These are phyloP conservation scores for Ascochyta pisi DNA, from an alignment of 2,329 filamentous ascomycete genomes.

Conservation along the genomic window DNA sequence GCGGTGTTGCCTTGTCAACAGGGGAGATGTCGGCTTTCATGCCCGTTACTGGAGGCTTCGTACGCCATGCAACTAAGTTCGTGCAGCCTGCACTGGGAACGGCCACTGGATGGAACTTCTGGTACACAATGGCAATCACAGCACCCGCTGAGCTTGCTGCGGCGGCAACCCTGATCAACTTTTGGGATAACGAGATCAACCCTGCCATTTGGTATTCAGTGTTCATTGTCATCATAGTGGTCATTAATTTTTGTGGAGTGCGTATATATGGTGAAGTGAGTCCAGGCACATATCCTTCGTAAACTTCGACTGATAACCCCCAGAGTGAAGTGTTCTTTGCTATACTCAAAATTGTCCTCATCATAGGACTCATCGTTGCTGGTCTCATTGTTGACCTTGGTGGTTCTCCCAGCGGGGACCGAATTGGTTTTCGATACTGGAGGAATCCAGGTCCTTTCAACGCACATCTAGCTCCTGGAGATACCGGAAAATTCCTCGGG, in stretches of 20 bases:
- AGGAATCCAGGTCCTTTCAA: conserved; percentile 61
- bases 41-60: conserved; percentile 26
- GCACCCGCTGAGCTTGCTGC: conserved; percentile 65
- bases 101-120: conserved; percentile 23
- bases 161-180: conserved; percentile 75
- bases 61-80: conserved; percentile 31
- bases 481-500: conserved; percentile 69
- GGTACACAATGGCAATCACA: conserved; percentile 1
- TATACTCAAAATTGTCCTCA: conserved; percentile 40
- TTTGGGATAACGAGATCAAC: conserved; percentile 61
- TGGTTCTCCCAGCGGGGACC: conserved; percentile 8
- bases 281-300: background rate
- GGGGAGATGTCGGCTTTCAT: conserved; percentile 42
- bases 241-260: conserved; percentile 17
- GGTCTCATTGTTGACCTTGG: conserved; percentile 12
- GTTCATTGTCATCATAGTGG: conserved; percentile 18
- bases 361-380: conserved; percentile 7
- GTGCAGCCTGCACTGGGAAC: conserved; percentile 51
- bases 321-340: conserved; percentile 56
- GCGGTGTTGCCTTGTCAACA: conserved; percentile 28
- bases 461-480: conserved; percentile 54
- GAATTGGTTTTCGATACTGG: conserved; percentile 69
- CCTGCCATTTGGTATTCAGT: conserved; percentile 17
- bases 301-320: conserved; percentile 49
- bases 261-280: conserved; percentile 23